A percentile compares a stretch with the other conserved stretches of the same genome.
These are phyloP conservation scores for Taphrina flavorubra DNA, from an alignment of 1,139 yeast species.

Conservation along the genomic window DNA sequence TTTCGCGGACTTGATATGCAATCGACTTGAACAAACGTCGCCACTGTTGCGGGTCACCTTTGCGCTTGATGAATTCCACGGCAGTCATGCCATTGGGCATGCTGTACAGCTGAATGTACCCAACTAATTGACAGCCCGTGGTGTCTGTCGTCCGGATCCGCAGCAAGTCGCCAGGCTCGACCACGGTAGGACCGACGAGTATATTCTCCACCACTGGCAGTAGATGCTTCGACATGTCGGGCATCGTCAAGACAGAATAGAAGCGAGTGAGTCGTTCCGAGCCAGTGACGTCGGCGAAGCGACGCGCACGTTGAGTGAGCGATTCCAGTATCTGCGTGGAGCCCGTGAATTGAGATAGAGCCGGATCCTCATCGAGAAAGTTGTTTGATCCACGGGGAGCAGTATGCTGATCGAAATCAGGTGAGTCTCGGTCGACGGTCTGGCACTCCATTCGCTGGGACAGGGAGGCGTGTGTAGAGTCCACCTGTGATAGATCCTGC, in stretches of 20 bases:
- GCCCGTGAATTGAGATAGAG: slow-evolving; percentile 58
- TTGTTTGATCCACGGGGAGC: slow-evolving; percentile 45
- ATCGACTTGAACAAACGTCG: slow-evolving; percentile 60
- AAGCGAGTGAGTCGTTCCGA: slow-evolving; percentile 59
- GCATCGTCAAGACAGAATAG: slow-evolving; percentile 57
- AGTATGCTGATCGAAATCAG: background rate
- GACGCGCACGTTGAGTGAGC: slow-evolving; percentile 50
- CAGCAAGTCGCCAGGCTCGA: slow-evolving; percentile 40
- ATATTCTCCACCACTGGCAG: slow-evolving; percentile 56
- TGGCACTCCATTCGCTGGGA: slow-evolving; percentile 22
- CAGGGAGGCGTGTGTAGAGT: background rate
- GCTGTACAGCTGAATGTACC: slow-evolving; percentile 53
- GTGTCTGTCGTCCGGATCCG: slow-evolving; percentile 53
- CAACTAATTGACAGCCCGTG: slow-evolving; percentile 59
- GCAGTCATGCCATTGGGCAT: slow-evolving; percentile 46
- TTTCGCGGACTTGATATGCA: slow-evolving; percentile 28
- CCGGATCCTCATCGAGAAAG: slow-evolving; percentile 58
- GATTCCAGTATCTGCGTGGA: slow-evolving; percentile 48
- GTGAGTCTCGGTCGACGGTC: background rate
- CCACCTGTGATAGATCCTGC: slow-evolving; percentile 35
- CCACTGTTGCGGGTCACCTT: slow-evolving; percentile 75
- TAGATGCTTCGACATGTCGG: slow-evolving; percentile 48
- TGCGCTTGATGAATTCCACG: slow-evolving; percentile 60
- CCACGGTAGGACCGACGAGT: slow-evolving; percentile 55
- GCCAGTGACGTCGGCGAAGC: slow-evolving; percentile 51